These are phyloP conservation scores for Zygnema circumcarinatum DNA, from an alignment of 139 green algal species.

Conservation along the genomic window DNA sequence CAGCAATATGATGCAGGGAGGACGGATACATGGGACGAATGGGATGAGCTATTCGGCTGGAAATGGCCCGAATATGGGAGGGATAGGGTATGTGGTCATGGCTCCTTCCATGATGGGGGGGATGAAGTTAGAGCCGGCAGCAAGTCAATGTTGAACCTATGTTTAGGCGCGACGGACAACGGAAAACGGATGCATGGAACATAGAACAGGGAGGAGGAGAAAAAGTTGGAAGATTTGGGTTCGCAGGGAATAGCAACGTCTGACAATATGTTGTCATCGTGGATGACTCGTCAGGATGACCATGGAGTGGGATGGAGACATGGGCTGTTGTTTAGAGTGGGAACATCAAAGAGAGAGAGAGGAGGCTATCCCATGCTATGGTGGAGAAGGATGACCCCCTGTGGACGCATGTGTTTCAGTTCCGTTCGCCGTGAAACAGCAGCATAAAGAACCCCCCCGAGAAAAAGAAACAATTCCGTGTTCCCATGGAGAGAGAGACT, in stretches of 20 bases:
- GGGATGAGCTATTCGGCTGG: background rate
- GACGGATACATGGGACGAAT: background rate
- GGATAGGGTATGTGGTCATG: background rate
- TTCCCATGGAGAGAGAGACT: no score
- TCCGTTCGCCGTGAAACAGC: no score
- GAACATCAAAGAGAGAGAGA: no score
- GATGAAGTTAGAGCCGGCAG: background rate
- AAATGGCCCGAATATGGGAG: background rate
- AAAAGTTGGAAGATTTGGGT: background rate
- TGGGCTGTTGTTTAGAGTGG: background rate
- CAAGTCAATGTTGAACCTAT: background rate
- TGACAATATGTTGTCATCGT: no score
- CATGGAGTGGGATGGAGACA: background rate
- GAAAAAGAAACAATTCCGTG: no score
- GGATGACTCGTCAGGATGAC: no score
- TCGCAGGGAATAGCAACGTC: no score
- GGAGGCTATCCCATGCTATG: no score
- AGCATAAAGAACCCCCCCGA: no score
- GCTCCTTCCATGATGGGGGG: background rate
- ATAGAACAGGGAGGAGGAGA: background rate
- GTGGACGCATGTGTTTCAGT: no score
- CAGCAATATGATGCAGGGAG: background rate
- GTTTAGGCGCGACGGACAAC: background rate
- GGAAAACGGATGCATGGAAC: background rate
- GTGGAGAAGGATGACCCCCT: no score